Evolutionary conservation across 2,329 filamentous ascomycete species (phyloP).

Genomic region (Geosmithia putterillii): DNA sequence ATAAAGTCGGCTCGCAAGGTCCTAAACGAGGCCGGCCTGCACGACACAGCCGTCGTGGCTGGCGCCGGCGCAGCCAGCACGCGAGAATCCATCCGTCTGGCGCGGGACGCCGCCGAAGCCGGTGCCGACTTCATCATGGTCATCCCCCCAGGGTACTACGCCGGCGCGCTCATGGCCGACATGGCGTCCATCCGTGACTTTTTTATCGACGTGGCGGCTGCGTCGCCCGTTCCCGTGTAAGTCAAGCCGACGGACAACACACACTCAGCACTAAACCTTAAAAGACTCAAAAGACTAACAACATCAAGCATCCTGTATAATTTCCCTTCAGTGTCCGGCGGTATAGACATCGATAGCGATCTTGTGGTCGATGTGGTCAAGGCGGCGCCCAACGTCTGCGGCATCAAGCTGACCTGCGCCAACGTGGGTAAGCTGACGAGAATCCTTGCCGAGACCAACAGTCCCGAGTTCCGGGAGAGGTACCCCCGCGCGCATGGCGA

Average conservation of each 20-base stretch:
- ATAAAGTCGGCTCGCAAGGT: neutral
- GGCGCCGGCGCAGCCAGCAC: neutral
- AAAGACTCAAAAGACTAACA: neutral
- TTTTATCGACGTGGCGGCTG: conserved; percentile 1
- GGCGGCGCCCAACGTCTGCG: conserved; percentile 50
- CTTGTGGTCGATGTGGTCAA: conserved; percentile 43
- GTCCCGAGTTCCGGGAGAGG: neutral
- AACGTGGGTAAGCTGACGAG: conserved; percentile 51
- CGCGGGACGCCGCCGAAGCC: neutral
- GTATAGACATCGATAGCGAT: conserved; percentile 55
- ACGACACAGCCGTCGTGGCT: neutral
- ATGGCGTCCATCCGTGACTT: neutral
- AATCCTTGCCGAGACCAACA: conserved; percentile 3
- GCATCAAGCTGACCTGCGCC: conserved; percentile 58
- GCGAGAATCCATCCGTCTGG: neutral
- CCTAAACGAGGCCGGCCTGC: neutral
- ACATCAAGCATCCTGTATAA: conserved; percentile 47
- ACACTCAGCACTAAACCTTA: neutral
- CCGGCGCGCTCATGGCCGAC: neutral
- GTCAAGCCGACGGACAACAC: neutral
- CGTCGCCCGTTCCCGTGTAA: neutral
- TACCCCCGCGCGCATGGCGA: neutral
- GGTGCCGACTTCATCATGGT: conserved; percentile 1
- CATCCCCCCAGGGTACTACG: neutral
- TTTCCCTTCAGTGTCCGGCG: conserved; percentile 51